Conservation (phyloP, 352 stramenopile genomes). For the Bremia lactucae region DNA sequence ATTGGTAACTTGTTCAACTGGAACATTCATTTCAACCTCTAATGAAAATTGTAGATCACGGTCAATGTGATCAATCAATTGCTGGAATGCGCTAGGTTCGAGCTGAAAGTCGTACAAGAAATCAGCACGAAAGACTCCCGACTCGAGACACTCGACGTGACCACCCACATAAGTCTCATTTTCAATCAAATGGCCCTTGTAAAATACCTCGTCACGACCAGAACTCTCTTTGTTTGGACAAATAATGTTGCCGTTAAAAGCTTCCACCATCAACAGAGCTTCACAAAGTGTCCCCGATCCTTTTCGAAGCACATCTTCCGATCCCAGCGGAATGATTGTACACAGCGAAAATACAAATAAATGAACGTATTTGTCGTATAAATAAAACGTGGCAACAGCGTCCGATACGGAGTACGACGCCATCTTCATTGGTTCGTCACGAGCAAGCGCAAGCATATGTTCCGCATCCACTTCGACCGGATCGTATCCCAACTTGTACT, state of each 20-base stretch:
- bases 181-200: constrained; percentile 94
- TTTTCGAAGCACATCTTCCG: constrained; percentile 97
- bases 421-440: constrained; percentile 94
- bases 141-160: constrained; percentile 98
- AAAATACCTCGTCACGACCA: constrained; percentile 59
- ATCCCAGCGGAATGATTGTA: constrained; percentile 97
- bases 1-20: constrained; percentile 86
- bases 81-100: constrained; percentile 87
- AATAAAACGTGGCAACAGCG: constrained; percentile 99
- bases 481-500: constrained; percentile 99
- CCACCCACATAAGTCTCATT: constrained; percentile 98
- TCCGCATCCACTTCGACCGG: constrained; percentile 96
- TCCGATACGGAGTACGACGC: constrained; percentile 99
- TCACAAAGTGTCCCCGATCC: constrained; percentile 97
- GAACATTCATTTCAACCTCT: constrained; percentile 86
- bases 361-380: constrained; percentile 99
- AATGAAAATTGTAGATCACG: constrained; percentile 95
- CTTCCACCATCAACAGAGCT: constrained; percentile 97
- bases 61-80: constrained; percentile 96
- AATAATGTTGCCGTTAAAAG: constrained; percentile 92
- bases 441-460: constrained; percentile 95
- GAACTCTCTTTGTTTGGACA: constrained; percentile 97
- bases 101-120: constrained; percentile 95
- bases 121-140: constrained; percentile 96
- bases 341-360: constrained; percentile 99